phyloP scores from a whole-genome alignment of 176 grass and related monocot species.

The Musa acuminata region DNA sequence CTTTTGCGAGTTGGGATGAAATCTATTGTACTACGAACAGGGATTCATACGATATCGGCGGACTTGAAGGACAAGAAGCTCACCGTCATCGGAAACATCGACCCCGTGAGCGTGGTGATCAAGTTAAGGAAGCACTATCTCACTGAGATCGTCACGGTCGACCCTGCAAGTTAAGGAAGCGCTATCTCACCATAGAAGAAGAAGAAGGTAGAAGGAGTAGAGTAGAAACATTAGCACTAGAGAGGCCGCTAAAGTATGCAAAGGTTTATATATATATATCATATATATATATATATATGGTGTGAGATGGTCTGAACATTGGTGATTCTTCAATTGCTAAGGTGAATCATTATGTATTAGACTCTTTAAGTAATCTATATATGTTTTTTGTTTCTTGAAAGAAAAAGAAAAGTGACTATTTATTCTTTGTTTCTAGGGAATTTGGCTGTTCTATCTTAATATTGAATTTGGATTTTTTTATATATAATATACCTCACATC shows the following conservation, averaged over 20 bases:
- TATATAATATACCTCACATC: too few relatives aligned
- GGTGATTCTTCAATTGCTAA: constrained; percentile 13
- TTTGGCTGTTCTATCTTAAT: too few relatives aligned
- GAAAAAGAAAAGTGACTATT: too few relatives aligned
- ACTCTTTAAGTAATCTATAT: too few relatives aligned
- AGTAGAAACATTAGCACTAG: too few relatives aligned
- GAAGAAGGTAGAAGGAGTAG: constrained; percentile 5
- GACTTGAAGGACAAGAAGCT: neutral
- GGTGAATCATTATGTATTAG: constrained; percentile 22
- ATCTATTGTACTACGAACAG: neutral
- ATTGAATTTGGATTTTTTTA: too few relatives aligned
- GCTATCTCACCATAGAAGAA: neutral
- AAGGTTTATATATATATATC: neutral
- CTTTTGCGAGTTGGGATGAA: too few relatives aligned
- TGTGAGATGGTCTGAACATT: too few relatives aligned
- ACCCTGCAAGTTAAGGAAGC: neutral
- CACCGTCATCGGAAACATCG: neutral
- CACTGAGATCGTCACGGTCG: neutral
- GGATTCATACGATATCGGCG: neutral
- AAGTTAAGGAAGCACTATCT: neutral
- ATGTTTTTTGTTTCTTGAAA: neutral
- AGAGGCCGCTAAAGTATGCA: constrained; percentile 14
- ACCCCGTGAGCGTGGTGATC: neutral
- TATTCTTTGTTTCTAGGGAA: too few relatives aligned
- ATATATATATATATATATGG: too few relatives aligned